These are phyloP conservation scores for Aspergillus conjunctus DNA, from an alignment of 495 filamentous ascomycete genomes.

Conservation along the genomic window DNA sequence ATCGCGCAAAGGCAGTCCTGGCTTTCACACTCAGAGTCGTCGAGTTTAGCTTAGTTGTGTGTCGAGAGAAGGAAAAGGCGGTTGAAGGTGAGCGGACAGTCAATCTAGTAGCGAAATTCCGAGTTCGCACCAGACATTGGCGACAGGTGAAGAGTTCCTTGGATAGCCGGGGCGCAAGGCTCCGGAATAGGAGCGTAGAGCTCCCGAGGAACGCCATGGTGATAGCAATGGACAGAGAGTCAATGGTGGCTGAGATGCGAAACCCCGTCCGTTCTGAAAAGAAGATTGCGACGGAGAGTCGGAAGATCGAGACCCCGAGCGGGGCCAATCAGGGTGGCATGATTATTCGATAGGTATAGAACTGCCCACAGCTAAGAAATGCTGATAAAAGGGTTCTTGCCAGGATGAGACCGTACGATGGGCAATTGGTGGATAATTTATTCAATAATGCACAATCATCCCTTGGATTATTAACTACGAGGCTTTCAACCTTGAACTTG, in stretches of 20 bases:
- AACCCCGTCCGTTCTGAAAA: slow-evolving; percentile 11
- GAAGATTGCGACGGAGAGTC: slow-evolving; percentile 13
- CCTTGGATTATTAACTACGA: too few species aligned
- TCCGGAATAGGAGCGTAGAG: slow-evolving; percentile 36
- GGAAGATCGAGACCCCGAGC: slow-evolving; percentile 19
- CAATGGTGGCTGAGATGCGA: slow-evolving; percentile 12
- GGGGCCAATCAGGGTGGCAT: slow-evolving; percentile 21
- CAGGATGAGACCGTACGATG: too few species aligned
- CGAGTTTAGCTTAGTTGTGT: slow-evolving; percentile 31
- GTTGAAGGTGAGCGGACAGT: slow-evolving; percentile 37
- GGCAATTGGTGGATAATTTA: too few species aligned
- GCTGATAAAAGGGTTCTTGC: too few species aligned
- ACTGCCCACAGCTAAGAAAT: too few species aligned
- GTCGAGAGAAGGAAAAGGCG: slow-evolving; percentile 32
- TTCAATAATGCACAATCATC: too few species aligned
- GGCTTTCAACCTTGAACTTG: too few species aligned
- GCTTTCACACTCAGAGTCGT: slow-evolving; percentile 31
- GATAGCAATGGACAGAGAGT: slow-evolving; percentile 12
- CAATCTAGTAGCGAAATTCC: slow-evolving; percentile 36
- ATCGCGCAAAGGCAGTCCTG: slow-evolving; percentile 37
- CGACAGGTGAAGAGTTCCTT: slow-evolving; percentile 62
- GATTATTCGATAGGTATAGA: slow-evolving; percentile 13
- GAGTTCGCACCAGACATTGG: slow-evolving; percentile 55
- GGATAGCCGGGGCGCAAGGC: slow-evolving; percentile 52
- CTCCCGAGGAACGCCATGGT: slow-evolving; percentile 43